Evolutionary conservation across 805 yeast species (phyloP).

Genomic region (Brettanomyces custersianus): DNA sequence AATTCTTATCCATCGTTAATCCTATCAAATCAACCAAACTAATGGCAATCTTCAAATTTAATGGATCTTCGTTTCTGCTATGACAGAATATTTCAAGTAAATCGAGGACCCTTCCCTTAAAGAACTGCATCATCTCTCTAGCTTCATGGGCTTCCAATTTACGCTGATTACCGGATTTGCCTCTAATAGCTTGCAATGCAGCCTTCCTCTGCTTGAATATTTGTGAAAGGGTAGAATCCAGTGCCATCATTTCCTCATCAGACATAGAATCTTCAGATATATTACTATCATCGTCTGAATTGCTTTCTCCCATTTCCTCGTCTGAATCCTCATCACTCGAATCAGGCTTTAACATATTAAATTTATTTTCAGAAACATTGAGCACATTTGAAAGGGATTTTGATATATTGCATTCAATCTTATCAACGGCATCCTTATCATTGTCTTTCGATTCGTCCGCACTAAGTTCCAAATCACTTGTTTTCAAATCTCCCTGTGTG

Average conservation of each 20-base stretch:
- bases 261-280: conserved; percentile 78
- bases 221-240: conserved; percentile 73
- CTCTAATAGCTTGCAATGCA: conserved; percentile 39
- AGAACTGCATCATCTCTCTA: conserved; percentile 64
- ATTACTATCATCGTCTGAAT: conserved; percentile 38
- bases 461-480: conserved; percentile 28
- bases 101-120: conserved; percentile 74
- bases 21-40: conserved; percentile 56
- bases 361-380: conserved; percentile 26
- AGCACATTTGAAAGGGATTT: conserved; percentile 37
- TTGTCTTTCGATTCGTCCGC: conserved; percentile 37
- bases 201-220: conserved; percentile 80
- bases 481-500: conserved; percentile 27
- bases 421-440: conserved; percentile 34
- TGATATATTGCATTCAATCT: conserved; percentile 31
- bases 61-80: conserved; percentile 30
- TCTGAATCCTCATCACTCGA: conserved; percentile 11
- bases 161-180: conserved; percentile 52
- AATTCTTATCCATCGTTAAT: conserved; percentile 56
- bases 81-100: conserved; percentile 57
- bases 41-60: conserved; percentile 35
- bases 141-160: conserved; percentile 73
- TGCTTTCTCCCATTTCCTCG: conserved; percentile 25
- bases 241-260: conserved; percentile 93
- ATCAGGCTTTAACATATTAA: conserved; percentile 30